Evolutionary conservation across 306 rosid genomes (phyloP).

Genomic region (Dicorynia guianensis): DNA sequence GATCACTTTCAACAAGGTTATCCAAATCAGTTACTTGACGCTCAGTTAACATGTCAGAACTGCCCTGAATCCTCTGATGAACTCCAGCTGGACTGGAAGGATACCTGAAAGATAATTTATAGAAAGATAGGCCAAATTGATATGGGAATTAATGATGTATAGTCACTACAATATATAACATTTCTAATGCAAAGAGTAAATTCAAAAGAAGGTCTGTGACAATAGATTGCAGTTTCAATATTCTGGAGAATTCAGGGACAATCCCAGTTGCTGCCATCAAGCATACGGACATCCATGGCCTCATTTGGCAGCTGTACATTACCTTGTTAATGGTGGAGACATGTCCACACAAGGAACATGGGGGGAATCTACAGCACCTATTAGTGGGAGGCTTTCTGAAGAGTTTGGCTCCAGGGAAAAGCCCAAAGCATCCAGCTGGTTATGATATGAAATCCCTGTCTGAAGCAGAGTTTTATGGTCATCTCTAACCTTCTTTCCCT

Average conservation of each 20-base stretch:
- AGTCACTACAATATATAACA: conserved; percentile 3
- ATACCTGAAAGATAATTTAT: conserved; percentile 51
- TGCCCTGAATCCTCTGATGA: conserved; percentile 52
- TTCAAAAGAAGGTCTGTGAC: background rate
- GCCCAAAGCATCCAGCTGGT: conserved; percentile 76
- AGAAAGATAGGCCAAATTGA: conserved; percentile 11
- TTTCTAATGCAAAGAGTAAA: background rate
- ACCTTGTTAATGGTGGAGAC: conserved; percentile 63
- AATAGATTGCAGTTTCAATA: background rate
- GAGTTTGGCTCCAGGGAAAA: conserved; percentile 81
- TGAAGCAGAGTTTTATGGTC: conserved; percentile 80
- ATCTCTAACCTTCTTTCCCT: conserved; percentile 86
- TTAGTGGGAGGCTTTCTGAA: conserved; percentile 47
- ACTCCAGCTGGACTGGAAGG: conserved; percentile 50
- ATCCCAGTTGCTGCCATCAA: conserved; percentile 9
- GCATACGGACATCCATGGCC: background rate
- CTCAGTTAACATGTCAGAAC: conserved; percentile 50
- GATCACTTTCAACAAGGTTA: conserved; percentile 66
- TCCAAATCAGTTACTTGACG: conserved; percentile 53
- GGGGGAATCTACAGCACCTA: conserved; percentile 63
- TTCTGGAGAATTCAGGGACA: conserved; percentile 1
- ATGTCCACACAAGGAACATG: conserved; percentile 44
- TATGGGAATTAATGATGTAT: conserved; percentile 9
- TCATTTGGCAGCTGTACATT: conserved; percentile 39
- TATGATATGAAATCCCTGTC: conserved; percentile 81